These are phyloP conservation scores for Clarireedia homoeocarpa DNA, from an alignment of 2,329 filamentous ascomycete species.

Conservation along the genomic window DNA sequence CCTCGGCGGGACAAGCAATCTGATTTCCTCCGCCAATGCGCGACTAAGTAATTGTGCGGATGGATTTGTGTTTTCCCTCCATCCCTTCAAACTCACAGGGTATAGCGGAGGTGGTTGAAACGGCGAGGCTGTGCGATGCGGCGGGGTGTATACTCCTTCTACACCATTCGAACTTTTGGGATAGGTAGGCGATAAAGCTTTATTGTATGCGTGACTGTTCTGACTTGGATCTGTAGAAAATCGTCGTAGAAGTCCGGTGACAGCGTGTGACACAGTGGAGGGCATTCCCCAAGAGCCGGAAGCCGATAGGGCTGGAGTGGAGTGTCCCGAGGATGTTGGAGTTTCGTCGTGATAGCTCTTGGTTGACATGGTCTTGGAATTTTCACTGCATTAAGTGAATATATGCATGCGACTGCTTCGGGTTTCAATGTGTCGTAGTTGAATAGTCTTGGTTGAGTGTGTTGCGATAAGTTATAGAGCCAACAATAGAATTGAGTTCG, in stretches of 20 bases:
- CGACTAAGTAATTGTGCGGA: conserved; percentile 60
- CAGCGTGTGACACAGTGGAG: conserved; percentile 43
- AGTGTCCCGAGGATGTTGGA: conserved; percentile 16
- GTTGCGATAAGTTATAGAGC: not conserved
- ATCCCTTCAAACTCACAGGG: conserved; percentile 64
- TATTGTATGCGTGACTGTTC: conserved; percentile 13
- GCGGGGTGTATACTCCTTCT: conserved; percentile 26
- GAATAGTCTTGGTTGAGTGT: not conserved
- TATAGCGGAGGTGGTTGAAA: conserved; percentile 86
- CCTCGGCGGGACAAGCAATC: conserved; percentile 77
- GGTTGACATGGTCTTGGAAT: not conserved
- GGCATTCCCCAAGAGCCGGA: conserved; percentile 34
- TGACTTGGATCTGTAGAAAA: conserved; percentile 44
- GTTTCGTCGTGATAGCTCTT: conserved; percentile 11
- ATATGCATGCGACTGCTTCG: not conserved
- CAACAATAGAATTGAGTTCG: not conserved
- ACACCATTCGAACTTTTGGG: conserved; percentile 12
- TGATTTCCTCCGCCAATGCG: conserved; percentile 83
- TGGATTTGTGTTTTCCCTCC: conserved; percentile 48
- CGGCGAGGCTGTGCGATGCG: conserved; percentile 57
- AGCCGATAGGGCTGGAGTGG: conserved; percentile 32
- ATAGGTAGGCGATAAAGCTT: not conserved
- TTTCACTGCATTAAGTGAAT: not conserved
- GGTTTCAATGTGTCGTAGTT: not conserved
- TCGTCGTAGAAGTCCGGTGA: conserved; percentile 60